Base-by-base conservation (phyloP, 2,329 filamentous ascomycete species). In the Aspergillus calidoustus region DNA sequence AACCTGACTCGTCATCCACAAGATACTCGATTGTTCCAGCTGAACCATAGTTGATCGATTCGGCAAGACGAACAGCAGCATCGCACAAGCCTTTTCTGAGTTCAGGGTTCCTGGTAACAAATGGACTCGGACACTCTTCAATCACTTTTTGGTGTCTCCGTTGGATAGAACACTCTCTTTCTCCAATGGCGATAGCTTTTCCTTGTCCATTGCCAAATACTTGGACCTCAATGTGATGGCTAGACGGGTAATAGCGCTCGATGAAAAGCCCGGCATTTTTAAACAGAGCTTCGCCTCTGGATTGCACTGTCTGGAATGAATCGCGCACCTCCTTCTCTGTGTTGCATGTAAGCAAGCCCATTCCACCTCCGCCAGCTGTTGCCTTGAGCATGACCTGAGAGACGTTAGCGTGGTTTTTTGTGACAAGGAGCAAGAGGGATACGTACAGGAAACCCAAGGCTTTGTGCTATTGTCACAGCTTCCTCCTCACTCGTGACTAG, bases 11-110 rank as follows among this genome's bases (percentile, higher is more conserved):
- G 73, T 92, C 91, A 76, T 97, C 92, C 5, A 96, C 89, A 48
- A 97, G 90, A 72, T 93, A 97, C 77, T 97, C 93, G 22, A 97
- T 90, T 0, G 93, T 97, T 1, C 93, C 93, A 8, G 92, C 93
- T 7, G 91, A 92, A n/a, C 90, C 89, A 71, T 97, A 97, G 3
- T 79, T 77, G 61, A 85, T 80, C 0, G 80, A 82, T 66, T 82
- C 80, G 0, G 84, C 83, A 19, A 87, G 78, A n/a, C 87, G 86
- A 4, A 96, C 90, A 3, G 93, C 91, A 13, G 90, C 84, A 3
- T 88, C 87, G 1, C 80, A 76, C 13, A 87, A 86, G 84, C 74
- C 87, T 84, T 79, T 86, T 75, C 71, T 89, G 82, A 87, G 87
- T 84, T 75, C 86, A 81, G 75, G 74, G 57, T 82, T 77, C 47